A percentile compares a stretch with the other conserved stretches of the same genome.
phyloP scores from a whole-genome alignment of 192 early-diverging fungal genomes.

The Coemansia sp. region DNA sequence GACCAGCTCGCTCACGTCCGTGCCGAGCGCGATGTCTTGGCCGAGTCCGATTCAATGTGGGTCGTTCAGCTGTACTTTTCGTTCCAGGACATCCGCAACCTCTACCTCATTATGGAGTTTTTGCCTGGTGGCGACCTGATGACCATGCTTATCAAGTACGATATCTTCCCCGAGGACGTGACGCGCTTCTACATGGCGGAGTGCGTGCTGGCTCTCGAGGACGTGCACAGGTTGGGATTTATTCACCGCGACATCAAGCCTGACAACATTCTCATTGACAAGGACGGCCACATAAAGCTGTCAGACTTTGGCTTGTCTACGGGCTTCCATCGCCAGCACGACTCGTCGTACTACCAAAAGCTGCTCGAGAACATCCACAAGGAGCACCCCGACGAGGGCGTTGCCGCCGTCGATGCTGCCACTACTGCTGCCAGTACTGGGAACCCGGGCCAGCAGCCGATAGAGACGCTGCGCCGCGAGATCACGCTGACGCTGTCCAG shows the following conservation, averaged over 20 bases:
- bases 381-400: slow-evolving; percentile 51
- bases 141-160: slow-evolving; percentile 99
- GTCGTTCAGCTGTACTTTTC: slow-evolving; percentile 98
- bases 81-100: slow-evolving; percentile 90
- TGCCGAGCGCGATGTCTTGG: slow-evolving; percentile 96
- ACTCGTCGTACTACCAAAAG: slow-evolving; percentile 91
- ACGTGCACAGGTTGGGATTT: slow-evolving; percentile 91
- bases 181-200: slow-evolving; percentile 99
- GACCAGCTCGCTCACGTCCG: slow-evolving; percentile 98
- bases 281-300: slow-evolving; percentile 98
- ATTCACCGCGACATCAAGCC: slow-evolving; percentile 92
- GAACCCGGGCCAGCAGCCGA: slow-evolving; percentile 31
- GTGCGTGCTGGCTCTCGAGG: slow-evolving; percentile 87
- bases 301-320: slow-evolving; percentile 99
- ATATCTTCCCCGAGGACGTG: slow-evolving; percentile 95
- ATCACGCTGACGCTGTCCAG: slow-evolving; percentile 92
- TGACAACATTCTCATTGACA: slow-evolving; percentile 91
- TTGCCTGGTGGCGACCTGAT: slow-evolving; percentile 98
- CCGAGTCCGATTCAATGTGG: slow-evolving; percentile 95
- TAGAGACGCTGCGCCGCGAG: slow-evolving; percentile 61
- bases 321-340: slow-evolving; percentile 98
- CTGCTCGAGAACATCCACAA: slow-evolving; percentile 68
- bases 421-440: slow-evolving; percentile 10
- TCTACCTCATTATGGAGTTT: slow-evolving; percentile 99
- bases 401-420: slow-evolving; percentile 32